Percentiles rank a stretch among this genome's conserved stretches.
phyloP scores from a whole-genome alignment of 2,329 filamentous ascomycete genomes.

The Triangularia setosa region DNA sequence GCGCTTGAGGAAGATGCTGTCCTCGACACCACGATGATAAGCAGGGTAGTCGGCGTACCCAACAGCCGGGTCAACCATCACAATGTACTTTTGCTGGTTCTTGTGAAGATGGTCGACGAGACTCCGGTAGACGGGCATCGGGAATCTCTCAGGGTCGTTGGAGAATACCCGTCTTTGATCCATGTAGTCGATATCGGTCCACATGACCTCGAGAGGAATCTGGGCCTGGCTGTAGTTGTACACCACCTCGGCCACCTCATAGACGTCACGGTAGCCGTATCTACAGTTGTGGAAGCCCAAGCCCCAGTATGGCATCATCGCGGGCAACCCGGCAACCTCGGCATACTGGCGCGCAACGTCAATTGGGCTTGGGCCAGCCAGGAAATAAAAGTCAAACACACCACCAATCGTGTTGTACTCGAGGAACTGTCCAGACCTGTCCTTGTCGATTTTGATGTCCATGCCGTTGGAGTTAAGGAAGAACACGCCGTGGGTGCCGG shows the following conservation, averaged over 20 bases:
- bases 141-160: constrained; percentile 60
- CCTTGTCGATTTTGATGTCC: constrained; percentile 70
- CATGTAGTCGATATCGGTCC: constrained; percentile 64
- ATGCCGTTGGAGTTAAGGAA: constrained; percentile 71
- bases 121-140: constrained; percentile 58
- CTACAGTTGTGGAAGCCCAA: constrained; percentile 62
- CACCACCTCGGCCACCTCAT: constrained; percentile 62
- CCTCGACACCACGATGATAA: constrained; percentile 39
- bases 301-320: constrained; percentile 62
- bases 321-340: constrained; percentile 51
- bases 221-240: constrained; percentile 61
- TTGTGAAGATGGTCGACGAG: constrained; percentile 63
- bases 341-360: constrained; percentile 58
- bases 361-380: constrained; percentile 55
- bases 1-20: constrained; percentile 45
- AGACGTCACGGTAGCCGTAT: constrained; percentile 63
- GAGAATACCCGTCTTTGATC: constrained; percentile 54
- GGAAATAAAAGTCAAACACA: constrained; percentile 68
- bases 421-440: constrained; percentile 60
- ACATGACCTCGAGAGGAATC: constrained; percentile 68
- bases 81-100: constrained; percentile 64
- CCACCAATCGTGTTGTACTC: constrained; percentile 79
- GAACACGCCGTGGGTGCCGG: constrained; percentile 61
- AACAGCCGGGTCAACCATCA: constrained; percentile 73
- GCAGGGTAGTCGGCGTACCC: constrained; percentile 46